Conservation (phyloP, 2,329 filamentous ascomycete species). For the Fusarium agapanthi region DNA sequence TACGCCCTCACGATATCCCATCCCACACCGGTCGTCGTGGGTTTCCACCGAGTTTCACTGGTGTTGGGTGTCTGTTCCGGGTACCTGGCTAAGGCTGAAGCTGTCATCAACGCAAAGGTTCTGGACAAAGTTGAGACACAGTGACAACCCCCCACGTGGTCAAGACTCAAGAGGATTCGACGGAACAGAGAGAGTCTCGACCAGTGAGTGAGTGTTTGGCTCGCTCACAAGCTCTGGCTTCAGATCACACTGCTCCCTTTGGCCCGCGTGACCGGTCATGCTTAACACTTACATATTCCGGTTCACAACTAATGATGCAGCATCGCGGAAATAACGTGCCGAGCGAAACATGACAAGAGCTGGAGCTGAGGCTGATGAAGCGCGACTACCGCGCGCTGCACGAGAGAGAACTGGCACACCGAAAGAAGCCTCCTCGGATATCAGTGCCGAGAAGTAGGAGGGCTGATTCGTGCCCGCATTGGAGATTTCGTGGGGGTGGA, state of each 20-base stretch:
- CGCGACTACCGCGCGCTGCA: not conserved
- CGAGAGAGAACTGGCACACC: conserved; percentile 11
- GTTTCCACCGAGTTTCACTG: not conserved
- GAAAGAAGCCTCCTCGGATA: conserved; percentile 19
- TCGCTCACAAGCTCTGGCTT: not conserved
- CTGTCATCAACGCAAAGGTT: not conserved
- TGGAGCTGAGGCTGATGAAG: conserved; percentile 23
- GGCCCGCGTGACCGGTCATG: not conserved
- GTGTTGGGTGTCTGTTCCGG: not conserved
- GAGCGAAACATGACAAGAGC: conserved; percentile 9
- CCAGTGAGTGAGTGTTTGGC: not conserved
- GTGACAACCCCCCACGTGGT: not conserved
- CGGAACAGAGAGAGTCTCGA: not conserved
- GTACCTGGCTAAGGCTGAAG: not conserved
- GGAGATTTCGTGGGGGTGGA: conserved; percentile 13
- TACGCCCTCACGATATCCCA: not conserved
- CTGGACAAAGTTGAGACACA: not conserved
- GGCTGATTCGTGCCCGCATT: conserved; percentile 36
- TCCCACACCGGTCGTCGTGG: not conserved
- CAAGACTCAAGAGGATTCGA: not conserved
- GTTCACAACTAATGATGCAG: conserved; percentile 19
- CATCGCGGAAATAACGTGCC: conserved; percentile 29
- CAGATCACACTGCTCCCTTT: not conserved
- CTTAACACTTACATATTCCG: not conserved
- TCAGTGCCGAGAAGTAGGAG: conserved; percentile 21